Percentiles rank a stretch among this genome's conserved stretches.
Evolutionary conservation across 371 early-diverging fungal species (phyloP).

Genomic region (Entomophthora muscae): DNA sequence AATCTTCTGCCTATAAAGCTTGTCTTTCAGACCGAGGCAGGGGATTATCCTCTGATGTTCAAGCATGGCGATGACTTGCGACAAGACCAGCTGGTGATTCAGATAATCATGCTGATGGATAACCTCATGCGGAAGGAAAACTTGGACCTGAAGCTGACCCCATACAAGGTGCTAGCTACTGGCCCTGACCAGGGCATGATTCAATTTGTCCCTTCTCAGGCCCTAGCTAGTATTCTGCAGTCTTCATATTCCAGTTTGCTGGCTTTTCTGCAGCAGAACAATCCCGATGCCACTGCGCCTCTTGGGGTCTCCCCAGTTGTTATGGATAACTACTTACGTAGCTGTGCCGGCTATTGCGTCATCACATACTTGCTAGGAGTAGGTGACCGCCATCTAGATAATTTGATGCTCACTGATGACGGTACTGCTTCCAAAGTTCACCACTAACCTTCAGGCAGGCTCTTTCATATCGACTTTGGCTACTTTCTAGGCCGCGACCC

Average conservation of each 20-base stretch:
- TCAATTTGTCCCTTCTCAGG: constrained; percentile 72
- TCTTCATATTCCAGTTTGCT: constrained; percentile 68
- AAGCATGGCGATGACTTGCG: constrained; percentile 93
- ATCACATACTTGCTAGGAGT: constrained; percentile 94
- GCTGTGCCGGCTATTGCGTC: constrained; percentile 96
- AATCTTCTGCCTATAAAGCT: constrained; percentile 68
- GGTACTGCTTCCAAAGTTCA: constrained; percentile 23
- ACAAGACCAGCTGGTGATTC: constrained; percentile 94
- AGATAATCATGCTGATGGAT: constrained; percentile 92
- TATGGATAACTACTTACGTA: constrained; percentile 88
- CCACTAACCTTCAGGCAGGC: constrained; percentile 28
- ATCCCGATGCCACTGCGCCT: constrained; percentile 41
- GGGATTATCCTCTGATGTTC: constrained; percentile 77
- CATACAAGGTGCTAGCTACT: constrained; percentile 89
- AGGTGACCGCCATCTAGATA: constrained; percentile 98
- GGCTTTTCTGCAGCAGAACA: constrained; percentile 50
- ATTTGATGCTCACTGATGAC: constrained; percentile 71
- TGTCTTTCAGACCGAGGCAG: constrained; percentile 60
- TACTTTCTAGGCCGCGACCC: constrained; percentile 96
- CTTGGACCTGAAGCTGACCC: constrained; percentile 77
- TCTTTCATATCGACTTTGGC: constrained; percentile 98
- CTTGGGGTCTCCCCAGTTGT: constrained; percentile 55
- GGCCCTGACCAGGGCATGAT: constrained; percentile 71
- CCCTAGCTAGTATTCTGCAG: constrained; percentile 75
- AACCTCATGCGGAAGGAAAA: constrained; percentile 80